Evolutionary conservation across 371 early-diverging fungal genomes (phyloP).

Genomic region (Smittium culicis): DNA sequence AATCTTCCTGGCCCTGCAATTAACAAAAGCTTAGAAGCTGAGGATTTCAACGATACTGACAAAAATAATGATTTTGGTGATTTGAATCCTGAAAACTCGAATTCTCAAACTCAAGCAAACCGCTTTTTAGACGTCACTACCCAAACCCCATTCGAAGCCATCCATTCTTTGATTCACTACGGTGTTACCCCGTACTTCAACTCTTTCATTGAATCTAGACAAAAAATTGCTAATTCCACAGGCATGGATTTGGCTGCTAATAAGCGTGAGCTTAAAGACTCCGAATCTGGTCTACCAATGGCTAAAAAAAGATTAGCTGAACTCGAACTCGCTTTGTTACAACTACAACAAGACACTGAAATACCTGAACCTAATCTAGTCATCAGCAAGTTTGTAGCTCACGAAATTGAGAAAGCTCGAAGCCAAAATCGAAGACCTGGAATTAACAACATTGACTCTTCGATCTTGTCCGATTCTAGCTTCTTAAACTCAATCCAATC

Average conservation of each 20-base stretch:
- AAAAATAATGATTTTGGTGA: constrained; percentile 35
- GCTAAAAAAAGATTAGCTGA: constrained; percentile 97
- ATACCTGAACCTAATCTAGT: constrained; percentile 83
- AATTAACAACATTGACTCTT: constrained; percentile 55
- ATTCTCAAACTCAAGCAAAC: constrained; percentile 1
- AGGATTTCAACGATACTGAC: background rate
- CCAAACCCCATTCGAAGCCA: constrained; percentile 71
- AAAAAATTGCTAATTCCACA: constrained; percentile 34
- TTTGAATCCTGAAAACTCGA: constrained; percentile 22
- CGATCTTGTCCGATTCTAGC: constrained; percentile 56
- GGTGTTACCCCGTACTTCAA: constrained; percentile 95
- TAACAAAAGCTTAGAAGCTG: background rate
- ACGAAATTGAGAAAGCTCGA: constrained; percentile 62
- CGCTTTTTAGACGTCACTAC: constrained; percentile 11
- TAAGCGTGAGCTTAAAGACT: constrained; percentile 64
- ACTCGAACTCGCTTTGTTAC: constrained; percentile 82
- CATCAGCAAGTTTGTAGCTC: constrained; percentile 72
- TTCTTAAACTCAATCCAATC: constrained; percentile 86
- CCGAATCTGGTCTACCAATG: constrained; percentile 65
- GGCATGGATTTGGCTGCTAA: constrained; percentile 21
- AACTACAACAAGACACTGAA: constrained; percentile 93
- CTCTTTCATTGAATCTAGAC: constrained; percentile 69
- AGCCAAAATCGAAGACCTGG: constrained; percentile 46
- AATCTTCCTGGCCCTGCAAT: constrained; percentile 76
- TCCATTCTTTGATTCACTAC: constrained; percentile 82